phyloP scores from a whole-genome alignment of 805 yeast genomes.

The Schwanniomyces sp. region DNA sequence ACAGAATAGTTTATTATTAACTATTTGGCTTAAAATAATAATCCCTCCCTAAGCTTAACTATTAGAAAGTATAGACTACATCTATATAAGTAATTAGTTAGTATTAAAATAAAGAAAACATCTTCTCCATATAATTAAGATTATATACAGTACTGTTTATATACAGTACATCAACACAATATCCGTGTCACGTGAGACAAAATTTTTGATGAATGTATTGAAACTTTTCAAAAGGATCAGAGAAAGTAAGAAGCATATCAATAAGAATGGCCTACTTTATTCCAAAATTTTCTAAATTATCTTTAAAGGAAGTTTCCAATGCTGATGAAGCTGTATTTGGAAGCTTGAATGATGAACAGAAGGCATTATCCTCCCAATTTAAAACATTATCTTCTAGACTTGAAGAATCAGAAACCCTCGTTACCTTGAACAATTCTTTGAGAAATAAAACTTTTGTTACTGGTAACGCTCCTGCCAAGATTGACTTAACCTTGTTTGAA shows the following conservation, averaged over 20 bases:
- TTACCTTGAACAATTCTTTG: conserved; percentile 63
- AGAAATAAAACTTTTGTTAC: conserved; percentile 69
- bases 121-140: too few relatives aligned
- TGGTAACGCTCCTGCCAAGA: conserved; percentile 63
- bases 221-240: conserved; percentile 3
- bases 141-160: too few relatives aligned
- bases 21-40: too few relatives aligned
- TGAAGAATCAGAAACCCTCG: conserved; percentile 42
- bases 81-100: too few relatives aligned
- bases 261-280: conserved; percentile 28
- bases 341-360: conserved; percentile 45
- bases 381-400: conserved; percentile 66
- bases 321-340: conserved; percentile 23
- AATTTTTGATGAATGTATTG: neutral
- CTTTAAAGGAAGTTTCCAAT: conserved; percentile 23
- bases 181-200: neutral
- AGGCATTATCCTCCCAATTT: conserved; percentile 80
- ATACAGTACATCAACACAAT: too few relatives aligned
- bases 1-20: too few relatives aligned
- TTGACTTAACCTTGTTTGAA: conserved; percentile 73
- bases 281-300: conserved; percentile 26
- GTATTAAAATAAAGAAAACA: too few relatives aligned
- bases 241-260: conserved; percentile 5
- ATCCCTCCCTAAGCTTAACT: too few relatives aligned
- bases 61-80: too few relatives aligned